phyloP scores from a whole-genome alignment of 1,139 yeast species.

The Suhomyces guaymorum region DNA sequence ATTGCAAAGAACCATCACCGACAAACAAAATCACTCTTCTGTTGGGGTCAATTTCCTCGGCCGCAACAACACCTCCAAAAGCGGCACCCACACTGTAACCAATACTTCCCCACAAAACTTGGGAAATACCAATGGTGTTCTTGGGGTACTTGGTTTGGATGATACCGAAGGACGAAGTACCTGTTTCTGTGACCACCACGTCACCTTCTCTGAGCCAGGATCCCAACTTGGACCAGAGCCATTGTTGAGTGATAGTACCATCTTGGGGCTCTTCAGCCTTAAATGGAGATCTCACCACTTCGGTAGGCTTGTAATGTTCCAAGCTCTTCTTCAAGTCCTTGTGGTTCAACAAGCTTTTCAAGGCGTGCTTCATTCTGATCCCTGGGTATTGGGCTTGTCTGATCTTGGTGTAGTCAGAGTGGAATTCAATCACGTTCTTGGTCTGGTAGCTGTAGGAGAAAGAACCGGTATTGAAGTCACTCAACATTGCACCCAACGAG shows the following conservation, averaged over 20 bases:
- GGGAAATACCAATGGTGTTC: constrained; percentile 35
- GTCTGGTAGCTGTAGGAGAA: constrained; percentile 82
- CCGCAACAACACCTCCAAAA: constrained; percentile 29
- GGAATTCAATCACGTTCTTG: constrained; percentile 81
- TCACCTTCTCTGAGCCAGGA: constrained; percentile 34
- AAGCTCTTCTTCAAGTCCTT: constrained; percentile 18
- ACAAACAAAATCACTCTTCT: constrained; percentile 77
- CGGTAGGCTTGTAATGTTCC: constrained; percentile 18
- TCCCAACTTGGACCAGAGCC: constrained; percentile 34
- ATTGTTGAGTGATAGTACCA: constrained; percentile 27
- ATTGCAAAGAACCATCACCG: constrained; percentile 87
- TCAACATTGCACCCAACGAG: constrained; percentile 39
- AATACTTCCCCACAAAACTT: constrained; percentile 34
- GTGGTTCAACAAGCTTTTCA: constrained; percentile 21
- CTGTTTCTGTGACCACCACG: constrained; percentile 36
- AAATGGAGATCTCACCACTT: constrained; percentile 3
- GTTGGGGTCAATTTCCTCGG: constrained; percentile 61
- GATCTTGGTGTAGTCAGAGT: constrained; percentile 82
- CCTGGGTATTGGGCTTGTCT: constrained; percentile 39
- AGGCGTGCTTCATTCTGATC: constrained; percentile 38
- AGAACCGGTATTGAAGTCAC: constrained; percentile 73
- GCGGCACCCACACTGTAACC: constrained; percentile 31
- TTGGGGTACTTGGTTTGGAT: constrained; percentile 34
- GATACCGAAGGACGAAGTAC: constrained; percentile 41
- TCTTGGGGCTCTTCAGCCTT: constrained; percentile 8